Percentiles rank a stretch among this genome's conserved stretches.
Conservation (phyloP, 164 flowering plant species). For the Litsea cubeba region DNA sequence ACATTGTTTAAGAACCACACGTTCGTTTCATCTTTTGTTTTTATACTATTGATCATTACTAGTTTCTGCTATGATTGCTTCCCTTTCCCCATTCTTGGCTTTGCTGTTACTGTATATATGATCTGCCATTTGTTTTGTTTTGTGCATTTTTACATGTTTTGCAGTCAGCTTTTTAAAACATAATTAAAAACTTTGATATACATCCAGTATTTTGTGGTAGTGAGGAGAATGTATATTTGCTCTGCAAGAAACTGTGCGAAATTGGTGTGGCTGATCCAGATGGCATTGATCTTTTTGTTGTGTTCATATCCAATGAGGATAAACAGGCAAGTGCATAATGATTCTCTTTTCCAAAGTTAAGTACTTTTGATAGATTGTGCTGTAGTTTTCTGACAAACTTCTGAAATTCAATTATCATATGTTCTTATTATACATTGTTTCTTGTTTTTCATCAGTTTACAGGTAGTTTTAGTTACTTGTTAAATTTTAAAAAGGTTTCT, state of each 20-base stretch:
- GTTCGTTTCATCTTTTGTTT: too few relatives aligned
- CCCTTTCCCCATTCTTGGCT: background rate
- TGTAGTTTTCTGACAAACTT: background rate
- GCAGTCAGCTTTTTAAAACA: background rate
- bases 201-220: slow-evolving; percentile 26
- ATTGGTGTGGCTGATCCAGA: slow-evolving; percentile 49
- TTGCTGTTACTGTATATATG: background rate
- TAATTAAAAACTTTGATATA: background rate
- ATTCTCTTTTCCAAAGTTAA: background rate
- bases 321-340: slow-evolving; percentile 57
- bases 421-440: background rate
- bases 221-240: slow-evolving; percentile 85
- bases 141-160: background rate
- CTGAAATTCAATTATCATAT: background rate
- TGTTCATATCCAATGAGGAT: slow-evolving; percentile 78
- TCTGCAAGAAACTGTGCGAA: slow-evolving; percentile 60
- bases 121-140: background rate
- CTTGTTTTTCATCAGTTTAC: background rate
- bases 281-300: slow-evolving; percentile 71
- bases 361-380: background rate
- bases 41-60: background rate
- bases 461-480: too few relatives aligned
- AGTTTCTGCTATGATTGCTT: background rate
- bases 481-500: background rate
- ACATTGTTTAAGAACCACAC: too few relatives aligned